phyloP scores from a whole-genome alignment of 2,329 filamentous ascomycete genomes.

The Celoporthe dispersa region DNA sequence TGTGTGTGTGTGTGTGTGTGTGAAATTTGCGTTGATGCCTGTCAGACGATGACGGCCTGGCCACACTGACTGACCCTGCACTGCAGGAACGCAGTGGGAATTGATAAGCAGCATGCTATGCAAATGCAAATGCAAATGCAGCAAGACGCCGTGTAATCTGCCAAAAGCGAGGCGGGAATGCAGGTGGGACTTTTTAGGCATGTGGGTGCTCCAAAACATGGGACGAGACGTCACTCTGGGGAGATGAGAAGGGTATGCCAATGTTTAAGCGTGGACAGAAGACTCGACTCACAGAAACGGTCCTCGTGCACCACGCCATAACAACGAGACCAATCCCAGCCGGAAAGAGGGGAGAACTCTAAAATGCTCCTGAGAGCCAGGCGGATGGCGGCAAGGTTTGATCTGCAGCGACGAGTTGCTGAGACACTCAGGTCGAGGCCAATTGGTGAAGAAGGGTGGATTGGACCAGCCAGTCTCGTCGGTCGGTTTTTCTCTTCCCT shows the following conservation, averaged over 20 bases:
- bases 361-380: background rate
- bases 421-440: background rate
- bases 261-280: background rate
- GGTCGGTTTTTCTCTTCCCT: background rate
- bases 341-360: background rate
- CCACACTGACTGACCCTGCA: background rate
- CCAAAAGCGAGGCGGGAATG: background rate
- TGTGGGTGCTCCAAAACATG: slow-evolving; percentile 15
- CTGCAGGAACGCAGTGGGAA: slow-evolving; percentile 8
- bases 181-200: slow-evolving; percentile 9
- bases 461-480: slow-evolving; percentile 14
- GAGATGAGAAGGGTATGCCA: background rate
- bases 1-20: no score
- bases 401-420: slow-evolving; percentile 1
- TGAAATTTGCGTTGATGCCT: background rate
- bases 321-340: slow-evolving; percentile 12
- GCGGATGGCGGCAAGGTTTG: background rate
- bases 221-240: slow-evolving; percentile 25
- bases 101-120: slow-evolving; percentile 5
- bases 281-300: slow-evolving; percentile 25
- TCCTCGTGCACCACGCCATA: slow-evolving; percentile 30
- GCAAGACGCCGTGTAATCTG: slow-evolving; percentile 7
- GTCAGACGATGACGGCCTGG: slow-evolving; percentile 2
- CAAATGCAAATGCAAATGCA: slow-evolving; percentile 5
- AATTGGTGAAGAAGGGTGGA: background rate